Evolutionary conservation across 805 yeast species (phyloP).

Genomic region (Candida parachauliodes): DNA sequence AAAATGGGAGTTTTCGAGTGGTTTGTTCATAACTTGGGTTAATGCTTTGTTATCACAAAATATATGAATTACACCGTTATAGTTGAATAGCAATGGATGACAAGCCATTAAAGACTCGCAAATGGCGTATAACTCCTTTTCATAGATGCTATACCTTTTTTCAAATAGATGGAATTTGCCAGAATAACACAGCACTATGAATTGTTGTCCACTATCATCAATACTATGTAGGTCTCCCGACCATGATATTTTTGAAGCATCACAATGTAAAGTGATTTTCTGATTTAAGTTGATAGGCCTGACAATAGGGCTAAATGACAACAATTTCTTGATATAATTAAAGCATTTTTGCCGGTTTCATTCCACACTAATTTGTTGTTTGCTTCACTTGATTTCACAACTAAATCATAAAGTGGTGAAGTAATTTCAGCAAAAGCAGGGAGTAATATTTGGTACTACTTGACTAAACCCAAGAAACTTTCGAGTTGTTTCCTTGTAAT

Average conservation of each 20-base stretch:
- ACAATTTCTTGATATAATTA: background rate
- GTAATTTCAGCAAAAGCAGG: constrained; percentile 4
- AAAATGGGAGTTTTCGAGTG: background rate
- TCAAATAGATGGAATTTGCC: constrained; percentile 2
- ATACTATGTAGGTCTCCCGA: constrained; percentile 18
- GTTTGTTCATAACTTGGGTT: background rate
- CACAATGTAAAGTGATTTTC: background rate
- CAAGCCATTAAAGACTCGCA: background rate
- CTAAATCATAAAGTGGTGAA: background rate
- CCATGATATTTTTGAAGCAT: constrained; percentile 1
- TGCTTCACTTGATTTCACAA: background rate
- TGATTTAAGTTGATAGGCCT: background rate
- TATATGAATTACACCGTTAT: background rate
- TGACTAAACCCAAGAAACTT: constrained; percentile 2
- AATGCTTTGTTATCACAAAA: constrained; percentile 5
- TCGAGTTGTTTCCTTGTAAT: background rate
- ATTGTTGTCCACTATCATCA: background rate
- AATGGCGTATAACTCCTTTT: constrained; percentile 2
- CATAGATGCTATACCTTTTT: background rate
- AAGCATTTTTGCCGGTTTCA: background rate
- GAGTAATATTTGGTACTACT: background rate
- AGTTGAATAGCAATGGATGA: background rate
- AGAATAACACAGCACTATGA: constrained; percentile 3
- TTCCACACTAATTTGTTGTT: background rate
- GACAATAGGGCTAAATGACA: background rate